A percentile compares a stretch with the other conserved stretches of the same genome.
Evolutionary conservation across 495 filamentous ascomycete genomes (phyloP).

Genomic region (Darksidea phi): DNA sequence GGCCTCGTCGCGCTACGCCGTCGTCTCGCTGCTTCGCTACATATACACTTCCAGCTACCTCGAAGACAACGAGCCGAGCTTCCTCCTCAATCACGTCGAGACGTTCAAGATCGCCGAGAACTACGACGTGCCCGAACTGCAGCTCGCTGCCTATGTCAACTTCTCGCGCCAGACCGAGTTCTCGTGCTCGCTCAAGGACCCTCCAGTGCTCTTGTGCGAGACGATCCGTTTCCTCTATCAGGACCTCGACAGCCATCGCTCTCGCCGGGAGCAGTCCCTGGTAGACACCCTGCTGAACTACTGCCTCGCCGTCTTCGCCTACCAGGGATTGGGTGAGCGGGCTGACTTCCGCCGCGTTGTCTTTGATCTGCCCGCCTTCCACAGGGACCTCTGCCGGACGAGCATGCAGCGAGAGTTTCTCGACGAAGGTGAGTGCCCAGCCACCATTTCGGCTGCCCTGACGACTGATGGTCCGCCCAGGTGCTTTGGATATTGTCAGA

Average conservation of each 20-base stretch:
- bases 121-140: constrained; percentile 37
- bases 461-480: constrained; percentile 2
- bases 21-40: constrained; percentile 38
- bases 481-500: constrained; percentile 21
- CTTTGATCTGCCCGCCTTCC: constrained; percentile 35
- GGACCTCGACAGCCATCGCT: constrained; percentile 26
- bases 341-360: constrained; percentile 32
- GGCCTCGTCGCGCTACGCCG: constrained; percentile 28
- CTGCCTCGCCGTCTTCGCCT: constrained; percentile 39
- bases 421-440: constrained; percentile 37
- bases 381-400: constrained; percentile 37
- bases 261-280: constrained; percentile 23
- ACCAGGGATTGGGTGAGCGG: constrained; percentile 35
- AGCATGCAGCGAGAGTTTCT: constrained; percentile 33
- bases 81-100: constrained; percentile 38
- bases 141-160: constrained; percentile 31
- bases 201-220: constrained; percentile 36
- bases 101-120: constrained; percentile 38
- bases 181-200: constrained; percentile 29
- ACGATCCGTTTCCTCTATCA: constrained; percentile 40
- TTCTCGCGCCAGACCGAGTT: constrained; percentile 38
- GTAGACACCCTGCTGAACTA: constrained; percentile 40
- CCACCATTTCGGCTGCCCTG: neutral
- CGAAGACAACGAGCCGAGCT: constrained; percentile 15
- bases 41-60: constrained; percentile 39